Percentiles rank a stretch among this genome's conserved stretches.
Evolutionary conservation across 139 green algal genomes (phyloP).

Genomic region (Desmodesmus armatus): DNA sequence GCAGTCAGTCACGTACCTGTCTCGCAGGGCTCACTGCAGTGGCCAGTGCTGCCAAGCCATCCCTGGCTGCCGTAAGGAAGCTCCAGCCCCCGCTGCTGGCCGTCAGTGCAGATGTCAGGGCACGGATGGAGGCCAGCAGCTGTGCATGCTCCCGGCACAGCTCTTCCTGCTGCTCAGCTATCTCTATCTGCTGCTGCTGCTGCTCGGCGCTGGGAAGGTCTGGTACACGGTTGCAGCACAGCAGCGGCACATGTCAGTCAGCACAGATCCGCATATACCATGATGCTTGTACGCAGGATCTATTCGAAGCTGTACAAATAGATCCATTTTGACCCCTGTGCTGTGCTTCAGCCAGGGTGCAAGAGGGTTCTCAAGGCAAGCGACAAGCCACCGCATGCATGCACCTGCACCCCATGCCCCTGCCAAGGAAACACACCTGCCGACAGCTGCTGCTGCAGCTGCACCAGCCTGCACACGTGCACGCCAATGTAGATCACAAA

Average conservation of each 20-base stretch:
- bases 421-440: slow-evolving; percentile 19
- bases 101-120: not conserved
- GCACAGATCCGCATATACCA: no score
- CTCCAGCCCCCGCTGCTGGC: slow-evolving; percentile 12
- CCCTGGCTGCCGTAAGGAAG: not conserved
- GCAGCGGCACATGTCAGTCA: no score
- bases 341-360: no score
- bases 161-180: not conserved
- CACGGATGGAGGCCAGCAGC: slow-evolving; percentile 28
- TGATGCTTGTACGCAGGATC: no score
- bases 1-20: not conserved
- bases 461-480: not conserved
- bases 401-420: not conserved
- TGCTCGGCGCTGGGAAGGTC: no score
- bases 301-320: no score
- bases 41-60: slow-evolving; percentile 6
- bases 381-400: no score
- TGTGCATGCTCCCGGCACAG: not conserved
- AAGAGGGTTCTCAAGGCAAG: no score
- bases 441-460: slow-evolving; percentile 1
- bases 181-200: slow-evolving; percentile 4
- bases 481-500: not conserved
- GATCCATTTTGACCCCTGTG: no score
- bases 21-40: slow-evolving; percentile 1
- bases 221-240: no score